Base-by-base conservation (phyloP, 345 rosid genomes). In the Rubroshorea leprosula region DNA sequence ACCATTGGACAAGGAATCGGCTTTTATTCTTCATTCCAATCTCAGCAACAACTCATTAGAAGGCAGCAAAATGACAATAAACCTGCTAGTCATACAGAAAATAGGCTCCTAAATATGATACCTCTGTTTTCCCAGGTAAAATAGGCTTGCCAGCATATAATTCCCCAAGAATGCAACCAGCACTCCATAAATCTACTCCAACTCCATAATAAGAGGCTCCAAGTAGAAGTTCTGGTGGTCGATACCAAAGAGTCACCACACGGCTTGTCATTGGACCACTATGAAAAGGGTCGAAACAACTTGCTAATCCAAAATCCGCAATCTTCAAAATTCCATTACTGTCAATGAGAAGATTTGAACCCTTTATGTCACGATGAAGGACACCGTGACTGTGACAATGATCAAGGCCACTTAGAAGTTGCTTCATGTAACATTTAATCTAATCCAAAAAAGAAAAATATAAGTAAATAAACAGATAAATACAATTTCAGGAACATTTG, bases 181-280 rank as follows among this genome's bases (percentile, higher is more conserved):
- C 65, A 57, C 99, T 93, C 99, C 99, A 93, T 56, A 93, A 68
- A 79, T 93, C 99, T 58, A 93, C 86, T 24, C 92, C 89, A 49
- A 83, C 85, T 56, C 89, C 88, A 63, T 93, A 93, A 51, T 64
- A 79, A 63, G 83, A 70, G 63, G 97, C 86, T 66, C 99, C 99
- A 51, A 93, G 93, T 21, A 93, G 80, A 66, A 93, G 97, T 74
- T 93, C 97, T 0, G 99, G 99, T 1, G 97, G 97, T 68, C 99
- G 73, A 78, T 93, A 93, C 99, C 99, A 93, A 39, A 93, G 96
- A 22, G 97, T 93, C 73, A 93, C 97, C 48, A 93, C 99, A 23
- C 99, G 94, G 67, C 94, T 89, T 16, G 99, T 93, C 81, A 89
- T 63, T 1, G 81, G 86, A 54, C 62, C 71, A 3, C 62, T 76